Base-by-base conservation (phyloP, 2,329 filamentous ascomycete species). In the Paecilomyces variotii region DNA sequence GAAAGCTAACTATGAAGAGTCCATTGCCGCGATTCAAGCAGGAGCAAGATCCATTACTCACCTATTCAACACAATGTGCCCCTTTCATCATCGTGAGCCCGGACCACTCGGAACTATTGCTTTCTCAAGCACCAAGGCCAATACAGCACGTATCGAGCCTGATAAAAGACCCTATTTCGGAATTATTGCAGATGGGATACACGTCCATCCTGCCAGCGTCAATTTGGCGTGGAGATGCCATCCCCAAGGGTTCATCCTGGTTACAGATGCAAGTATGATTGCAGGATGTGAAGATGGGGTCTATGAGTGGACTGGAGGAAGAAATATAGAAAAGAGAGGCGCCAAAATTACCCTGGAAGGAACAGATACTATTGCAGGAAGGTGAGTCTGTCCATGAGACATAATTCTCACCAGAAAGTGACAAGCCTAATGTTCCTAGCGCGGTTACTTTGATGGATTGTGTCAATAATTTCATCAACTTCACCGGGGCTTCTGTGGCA, bases 381-480 rank as follows among this genome's bases (percentile, higher is more conserved):
- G 62, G 85, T 81, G 70, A 80, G 80, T 78, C 66, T 63, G 6
- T 3, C 7, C 2, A 28, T 51, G 14, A 19, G 6, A 45, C 19
- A n/a, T n/a, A 1, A 45, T n/a, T 7, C 7, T 3, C 5, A 5
- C 9, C 19, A 3, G 9, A 45, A 19, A 19, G 35, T 19, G 12
- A 14, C 14, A 54, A 54, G 49, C 32, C 12, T 14, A n/a, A 24
- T 27, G n/a, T 45, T 19, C n/a, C 14, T 28, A 63, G 62, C 28
- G 74, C 63, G 24, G 74, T 56, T 56, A 87, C 87, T 5, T 79
- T 95, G n/a, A 82, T 92, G 49, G 88, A 93, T 65, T 94, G 90
- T 66, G 85, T 92, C 57, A 88, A 86, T 68, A 94, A 94, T 73
- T 92, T 94, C 71, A 78, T 90, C 64, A 82, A 82, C 59, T 93